Evolutionary conservation across 2,329 filamentous ascomycete genomes (phyloP), one percentile per base, ranked within the genome.

Genomic region (Taxawa tesnikishii): DNA sequence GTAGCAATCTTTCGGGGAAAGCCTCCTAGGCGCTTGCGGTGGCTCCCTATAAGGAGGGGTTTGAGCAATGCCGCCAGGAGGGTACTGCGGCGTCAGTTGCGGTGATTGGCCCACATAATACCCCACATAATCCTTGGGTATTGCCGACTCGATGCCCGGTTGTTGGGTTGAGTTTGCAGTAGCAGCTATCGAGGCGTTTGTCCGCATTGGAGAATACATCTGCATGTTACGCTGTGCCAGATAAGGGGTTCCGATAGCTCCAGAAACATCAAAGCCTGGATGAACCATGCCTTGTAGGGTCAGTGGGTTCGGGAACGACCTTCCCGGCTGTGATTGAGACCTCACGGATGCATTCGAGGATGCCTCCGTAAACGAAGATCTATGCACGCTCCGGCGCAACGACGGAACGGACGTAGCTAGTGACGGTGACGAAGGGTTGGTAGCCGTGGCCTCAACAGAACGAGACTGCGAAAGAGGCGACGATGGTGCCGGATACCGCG

Each of bases 291-390:
- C 49, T 33, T 55, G 53, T 32, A 60, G 33, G 4, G 56, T 41
- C 21, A 59, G 40, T 16, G 57, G 53, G 36, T 57, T 57, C 17
- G 53, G 55, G 29, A 58, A 40, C 6, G 55, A 56, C 21, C 63
- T 59, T 13, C 62, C 58, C 33, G 63, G 63, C 38, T 68, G 63
- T 6, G 63, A 67, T 34, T 68, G 63, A 19, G 63, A 68, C 28
- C 63, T 55, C 27, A 56, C 49, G 6, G 61, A 58, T 29, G 48
- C 54, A 12, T 42, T 41, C 10, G 48, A 38, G 9, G 50, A 50
- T 15, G 59, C 58, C 37, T 61, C 62, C n/a, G 58, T 51, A 29
- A 62, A 52, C 4, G 59, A 60, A 8, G 53, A 49, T 10, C 62
- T 54, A 38, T 65, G 61, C 2, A 53, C 50, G 12, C 54, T 52